Conservation (phyloP, 441 rosid species). For the Viola pubescens region DNA sequence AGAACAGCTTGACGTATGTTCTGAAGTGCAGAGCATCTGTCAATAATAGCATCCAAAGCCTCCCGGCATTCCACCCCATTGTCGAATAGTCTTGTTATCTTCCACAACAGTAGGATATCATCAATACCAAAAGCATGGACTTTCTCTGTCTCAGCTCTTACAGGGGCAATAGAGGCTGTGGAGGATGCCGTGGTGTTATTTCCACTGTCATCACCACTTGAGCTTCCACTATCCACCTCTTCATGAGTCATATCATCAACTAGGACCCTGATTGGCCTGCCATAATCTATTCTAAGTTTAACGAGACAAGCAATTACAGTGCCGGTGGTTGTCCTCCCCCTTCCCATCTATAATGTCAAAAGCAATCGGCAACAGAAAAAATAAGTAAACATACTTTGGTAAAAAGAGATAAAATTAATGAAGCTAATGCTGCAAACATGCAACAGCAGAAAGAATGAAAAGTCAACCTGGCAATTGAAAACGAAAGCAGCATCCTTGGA, state of each 20-base stretch:
- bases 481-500: constrained; percentile 88
- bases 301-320: constrained; percentile 98
- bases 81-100: constrained; percentile 88
- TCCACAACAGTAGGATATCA: constrained; percentile 79
- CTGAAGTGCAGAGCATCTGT: constrained; percentile 94
- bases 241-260: constrained; percentile 49
- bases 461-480: constrained; percentile 96
- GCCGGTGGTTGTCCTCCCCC: constrained; percentile 99
- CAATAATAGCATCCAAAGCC: constrained; percentile 90
- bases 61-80: constrained; percentile 92
- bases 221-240: constrained; percentile 72
- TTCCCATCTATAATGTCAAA: constrained; percentile 72
- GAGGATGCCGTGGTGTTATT: constrained; percentile 34
- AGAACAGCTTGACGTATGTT: constrained; percentile 94
- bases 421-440: constrained; percentile 7
- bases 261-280: constrained; percentile 76
- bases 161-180: constrained; percentile 28
- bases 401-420: constrained; percentile 12
- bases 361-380: neutral
- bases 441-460: constrained; percentile 12
- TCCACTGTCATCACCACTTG: constrained; percentile 92
- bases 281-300: constrained; percentile 79
- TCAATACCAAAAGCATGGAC: constrained; percentile 83
- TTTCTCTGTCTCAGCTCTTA: constrained; percentile 40
- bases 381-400: constrained; percentile 1